Conservation (phyloP, 257 asterid genomes). For the Dorcoceras hygrometricum region DNA sequence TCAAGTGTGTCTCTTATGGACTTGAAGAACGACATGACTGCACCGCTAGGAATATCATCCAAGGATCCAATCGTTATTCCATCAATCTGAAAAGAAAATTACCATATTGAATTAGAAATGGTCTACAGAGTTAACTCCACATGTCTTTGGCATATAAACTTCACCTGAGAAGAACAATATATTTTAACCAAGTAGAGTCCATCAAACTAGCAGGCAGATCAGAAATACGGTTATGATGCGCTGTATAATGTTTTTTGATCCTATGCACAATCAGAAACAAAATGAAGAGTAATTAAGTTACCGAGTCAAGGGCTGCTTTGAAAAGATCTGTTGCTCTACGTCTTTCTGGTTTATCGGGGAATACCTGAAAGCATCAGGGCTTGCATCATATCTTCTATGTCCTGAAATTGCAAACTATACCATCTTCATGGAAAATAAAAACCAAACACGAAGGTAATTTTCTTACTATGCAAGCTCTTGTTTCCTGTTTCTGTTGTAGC, state of each 20-base stretch:
- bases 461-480: conserved; percentile 85
- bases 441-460: conserved; percentile 9
- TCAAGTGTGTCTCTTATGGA: conserved; percentile 78
- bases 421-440: conserved; percentile 16
- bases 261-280: conserved; percentile 4
- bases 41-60: conserved; percentile 92
- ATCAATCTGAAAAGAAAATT: conserved; percentile 54
- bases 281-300: conserved; percentile 31
- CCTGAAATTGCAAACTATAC: background rate
- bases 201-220: background rate
- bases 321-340: conserved; percentile 88
- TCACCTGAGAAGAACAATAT: background rate
- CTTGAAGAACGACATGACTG: conserved; percentile 71
- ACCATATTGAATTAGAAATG: conserved; percentile 10
- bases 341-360: conserved; percentile 92
- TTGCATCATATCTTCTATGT: background rate
- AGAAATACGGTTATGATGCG: background rate
- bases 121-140: background rate
- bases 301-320: conserved; percentile 84
- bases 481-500: conserved; percentile 76
- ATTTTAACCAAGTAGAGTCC: background rate
- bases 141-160: background rate
- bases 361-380: conserved; percentile 50
- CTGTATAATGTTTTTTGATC: background rate
- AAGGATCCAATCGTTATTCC: conserved; percentile 69